Base-by-base conservation (phyloP, 768 basidiomycete genomes). In the Gyrodon lividus region DNA sequence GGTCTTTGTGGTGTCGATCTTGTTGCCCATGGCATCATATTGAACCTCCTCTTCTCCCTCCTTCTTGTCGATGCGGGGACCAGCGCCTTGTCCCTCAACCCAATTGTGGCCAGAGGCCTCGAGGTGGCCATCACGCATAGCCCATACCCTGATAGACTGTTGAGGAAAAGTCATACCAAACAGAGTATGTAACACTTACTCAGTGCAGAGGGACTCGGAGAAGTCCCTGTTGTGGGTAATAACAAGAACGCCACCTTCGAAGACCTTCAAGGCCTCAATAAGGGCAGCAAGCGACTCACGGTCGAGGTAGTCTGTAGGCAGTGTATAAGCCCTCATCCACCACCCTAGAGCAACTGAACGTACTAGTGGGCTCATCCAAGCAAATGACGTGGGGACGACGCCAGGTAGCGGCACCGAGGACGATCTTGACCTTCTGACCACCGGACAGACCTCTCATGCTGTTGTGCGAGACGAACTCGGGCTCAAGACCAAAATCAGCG, bases 341-440 rank as follows among this genome's bases (percentile, higher is more conserved):
- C 12, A 5, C 37, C 50, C 51, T 26, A 28, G 16, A 22, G 19
- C 4, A 20, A 46, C 48, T 34, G 23, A 24, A 72, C 85, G 24
- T 64, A 87, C 86, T 96, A 61, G 94, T 96, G 58, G 94, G 94
- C 77, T 97, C 95, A 72, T 98, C 95, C 73, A 97, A 77, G 71
- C 92, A 96, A 71, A 98, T 90, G 74, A 97, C 71, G 80, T 98
- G 96, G 52, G 97, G 97, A 63, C 94, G 89, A 71, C 97, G 93
- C 97, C 97, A 99, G 38, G 96, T 97, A 35, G 95, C 95, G 57
- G 95, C 94, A 75, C 92, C 94, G 62, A 98, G 89, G 42, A 97
- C 95, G 65, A 98, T 93, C 87, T 98, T 98, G 72, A 98, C 95
- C 77, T 98, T 98, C 77, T 98, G 95, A 70, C 95, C 95, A 73